Base-by-base conservation (phyloP, 108 stramenopile species). In the Hondaea fermentalgiana region DNA sequence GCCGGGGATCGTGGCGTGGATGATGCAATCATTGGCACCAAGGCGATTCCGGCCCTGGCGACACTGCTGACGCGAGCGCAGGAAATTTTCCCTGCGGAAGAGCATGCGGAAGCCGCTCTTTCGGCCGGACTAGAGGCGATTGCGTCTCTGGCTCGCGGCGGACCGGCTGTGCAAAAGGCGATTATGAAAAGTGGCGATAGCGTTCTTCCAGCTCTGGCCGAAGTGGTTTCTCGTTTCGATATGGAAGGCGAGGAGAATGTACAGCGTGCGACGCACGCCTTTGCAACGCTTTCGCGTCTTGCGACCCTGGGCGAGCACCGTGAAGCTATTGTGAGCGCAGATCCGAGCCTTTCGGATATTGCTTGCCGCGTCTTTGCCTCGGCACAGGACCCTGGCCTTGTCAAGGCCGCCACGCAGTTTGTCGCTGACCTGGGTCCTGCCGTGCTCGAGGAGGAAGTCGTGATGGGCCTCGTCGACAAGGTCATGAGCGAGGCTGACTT, bases 241-340 rank as follows among this genome's bases (percentile, higher is more conserved):
- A 14, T 53, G 45, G 76, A 47, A 6, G 76, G 51, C n/a, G 76
- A 83, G 49, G 76, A 28, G 23, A 53, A 53, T 83, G 12, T 35
- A 16, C 45, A 21, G 49, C 76, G 76, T 45, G 76, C 76, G 6
- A 83, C 49, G 6, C 23, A 83, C 23, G 76, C 76, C 0, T 53
- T 83, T 47, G 76, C 51, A 6, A 83, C 76, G 76, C 76, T 83
- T 16, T 83, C 76, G 76, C 76, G 76, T 6, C 76, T 83, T 3
- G 76, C 76, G 12, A 83, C 76, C 25, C 76, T 83, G 19, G 76
- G 51, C 76, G 76, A 83, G 49, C 76, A 83, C 28, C 76, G 76
- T 23, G 43, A 53, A 12, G 19, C 12, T 6, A 83, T 83, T 83
- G 76, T 83, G 0, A 12, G 19, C n/a, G 51, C 49, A 12, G 51